phyloP scores from a whole-genome alignment of 176 grass and related monocot genomes.

The Otatea glauca region DNA sequence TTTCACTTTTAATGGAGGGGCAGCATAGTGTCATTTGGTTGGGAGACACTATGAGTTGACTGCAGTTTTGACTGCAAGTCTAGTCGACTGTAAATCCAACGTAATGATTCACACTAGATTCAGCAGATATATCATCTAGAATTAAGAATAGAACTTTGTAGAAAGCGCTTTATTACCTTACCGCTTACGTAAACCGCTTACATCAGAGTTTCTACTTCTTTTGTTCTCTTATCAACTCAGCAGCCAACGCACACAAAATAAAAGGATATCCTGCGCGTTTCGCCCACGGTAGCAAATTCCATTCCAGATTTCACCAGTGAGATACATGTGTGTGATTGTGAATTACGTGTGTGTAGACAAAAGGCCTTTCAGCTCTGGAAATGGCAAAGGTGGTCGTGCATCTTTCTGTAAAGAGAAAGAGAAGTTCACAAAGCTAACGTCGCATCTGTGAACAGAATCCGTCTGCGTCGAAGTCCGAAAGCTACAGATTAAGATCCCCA shows the following conservation, averaged over 20 bases:
- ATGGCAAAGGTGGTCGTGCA: constrained; percentile 32
- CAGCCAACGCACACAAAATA: background rate
- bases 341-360: constrained; percentile 35
- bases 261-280: background rate
- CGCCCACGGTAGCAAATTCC: background rate
- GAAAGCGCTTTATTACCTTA: constrained; percentile 17
- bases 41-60: constrained; percentile 23
- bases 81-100: background rate
- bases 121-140: background rate
- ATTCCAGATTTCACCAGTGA: background rate
- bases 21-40: background rate
- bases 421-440: constrained; percentile 30
- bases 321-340: background rate
- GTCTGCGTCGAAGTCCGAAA: background rate
- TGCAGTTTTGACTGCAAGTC: background rate
- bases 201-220: background rate
- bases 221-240: background rate
- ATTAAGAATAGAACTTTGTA: background rate
- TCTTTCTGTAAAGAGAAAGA: constrained; percentile 47
- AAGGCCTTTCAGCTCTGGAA: constrained; percentile 24
- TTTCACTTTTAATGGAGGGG: background rate
- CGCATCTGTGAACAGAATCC: constrained; percentile 19
- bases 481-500: constrained; percentile 2
- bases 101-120: background rate
- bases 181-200: background rate